Evolutionary conservation across 2,329 filamentous ascomycete genomes (phyloP).

Genomic region (Alternaria incomplexa): DNA sequence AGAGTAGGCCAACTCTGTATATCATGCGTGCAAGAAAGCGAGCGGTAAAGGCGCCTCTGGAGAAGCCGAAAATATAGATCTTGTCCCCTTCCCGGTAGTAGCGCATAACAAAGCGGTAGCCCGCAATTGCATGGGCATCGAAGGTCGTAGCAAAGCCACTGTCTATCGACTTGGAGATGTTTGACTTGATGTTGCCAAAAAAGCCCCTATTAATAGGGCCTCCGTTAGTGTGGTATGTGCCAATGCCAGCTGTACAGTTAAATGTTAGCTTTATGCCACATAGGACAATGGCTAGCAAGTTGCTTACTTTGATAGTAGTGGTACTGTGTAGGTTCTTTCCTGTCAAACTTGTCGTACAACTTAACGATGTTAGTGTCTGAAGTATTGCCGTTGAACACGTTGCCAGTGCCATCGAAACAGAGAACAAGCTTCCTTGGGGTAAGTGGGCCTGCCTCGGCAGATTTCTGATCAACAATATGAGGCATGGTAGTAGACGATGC

Average conservation of each 20-base stretch:
- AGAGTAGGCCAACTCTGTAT: constrained; percentile 29
- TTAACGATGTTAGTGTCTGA: constrained; percentile 30
- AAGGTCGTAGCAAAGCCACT: constrained; percentile 15
- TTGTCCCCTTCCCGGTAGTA: constrained; percentile 38
- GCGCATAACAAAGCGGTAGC: constrained; percentile 44
- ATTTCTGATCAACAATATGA: background rate
- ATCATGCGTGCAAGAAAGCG: constrained; percentile 41
- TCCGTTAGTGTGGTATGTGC: constrained; percentile 15
- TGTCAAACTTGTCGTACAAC: constrained; percentile 23
- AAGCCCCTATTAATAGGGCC: background rate
- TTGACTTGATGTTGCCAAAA: background rate
- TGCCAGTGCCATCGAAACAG: constrained; percentile 33
- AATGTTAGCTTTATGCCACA: background rate
- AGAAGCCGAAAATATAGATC: constrained; percentile 47
- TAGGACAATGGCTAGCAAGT: background rate
- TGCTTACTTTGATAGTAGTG: constrained; percentile 27
- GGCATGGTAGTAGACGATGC: background rate
- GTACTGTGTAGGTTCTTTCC: constrained; percentile 16
- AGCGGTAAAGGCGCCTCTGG: constrained; percentile 43
- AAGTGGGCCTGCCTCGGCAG: background rate
- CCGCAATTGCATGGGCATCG: constrained; percentile 24
- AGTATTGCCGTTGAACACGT: constrained; percentile 20
- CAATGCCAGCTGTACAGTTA: constrained; percentile 18
- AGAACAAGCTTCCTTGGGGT: constrained; percentile 13
- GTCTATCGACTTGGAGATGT: constrained; percentile 16